Base-by-base conservation (phyloP, 2,329 filamentous ascomycete species). In the Diaporthe aspalathi region DNA sequence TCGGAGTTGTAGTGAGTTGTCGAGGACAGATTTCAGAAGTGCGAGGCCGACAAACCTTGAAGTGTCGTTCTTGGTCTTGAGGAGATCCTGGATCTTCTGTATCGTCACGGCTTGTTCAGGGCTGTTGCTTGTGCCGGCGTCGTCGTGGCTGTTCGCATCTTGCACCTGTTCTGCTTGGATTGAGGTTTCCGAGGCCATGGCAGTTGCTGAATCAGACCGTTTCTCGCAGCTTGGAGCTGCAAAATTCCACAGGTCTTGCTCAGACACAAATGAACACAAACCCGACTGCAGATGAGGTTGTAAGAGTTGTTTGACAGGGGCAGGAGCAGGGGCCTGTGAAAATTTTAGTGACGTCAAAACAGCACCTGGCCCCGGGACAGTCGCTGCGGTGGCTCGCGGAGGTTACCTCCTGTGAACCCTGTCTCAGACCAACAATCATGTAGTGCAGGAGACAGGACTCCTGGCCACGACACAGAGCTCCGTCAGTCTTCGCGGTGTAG, bases 41-140 rank as follows among this genome's bases (percentile, higher is more conserved):
- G 90, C 89, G 27, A 93, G 82, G 9, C 90, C 91, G 49, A 92
- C 90, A 74, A 93, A 92, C 76, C 89, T 86, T 24, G 89, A 88
- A 0, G 91, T 93, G 77, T 93, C 91, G 77, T 92, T 87, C 72
- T 89, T 90, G 68, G 87, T 80, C 68, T 83, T 82, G 43, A 93
- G 84, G 3, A 92, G 84, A 1, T 82, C 76, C 74, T 88, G 83
- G 67, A 92, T 86, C 75, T 87, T 87, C 65, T 85, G 80, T 66
- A 89, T 40, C 0, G 78, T 75, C 70, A 74, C 73, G 9, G 53
- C 49, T 29, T 50, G 47, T 8, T 70, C 49, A 16, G 43, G 22
- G n/a, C 68, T 35, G 35, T 20, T 47, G 35, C n/a, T n/a, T n/a
- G n/a, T n/a, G n/a, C 66, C 32, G 38, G 22, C n/a, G 27, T 22